These are phyloP conservation scores for Kwoniella sp. DNA, from an alignment of 768 basidiomycete genomes.

Conservation along the genomic window DNA sequence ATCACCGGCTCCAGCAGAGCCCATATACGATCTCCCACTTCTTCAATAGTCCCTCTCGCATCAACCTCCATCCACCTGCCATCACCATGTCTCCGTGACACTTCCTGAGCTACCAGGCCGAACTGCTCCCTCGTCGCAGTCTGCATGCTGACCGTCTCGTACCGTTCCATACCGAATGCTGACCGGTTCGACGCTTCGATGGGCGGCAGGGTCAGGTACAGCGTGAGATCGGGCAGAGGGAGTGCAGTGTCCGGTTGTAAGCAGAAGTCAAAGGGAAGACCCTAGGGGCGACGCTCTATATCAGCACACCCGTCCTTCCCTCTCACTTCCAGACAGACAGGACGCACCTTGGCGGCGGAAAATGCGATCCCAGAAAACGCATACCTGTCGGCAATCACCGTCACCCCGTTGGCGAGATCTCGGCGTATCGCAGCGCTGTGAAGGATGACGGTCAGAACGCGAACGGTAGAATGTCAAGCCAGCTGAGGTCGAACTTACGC, in stretches of 20 bases:
- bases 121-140: slow-evolving; percentile 34
- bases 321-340: not conserved
- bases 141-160: slow-evolving; percentile 56
- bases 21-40: slow-evolving; percentile 35
- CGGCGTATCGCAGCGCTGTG: slow-evolving; percentile 54
- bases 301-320: not conserved
- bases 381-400: slow-evolving; percentile 85
- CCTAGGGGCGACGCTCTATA: slow-evolving; percentile 30
- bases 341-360: slow-evolving; percentile 53
- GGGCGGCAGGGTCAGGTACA: slow-evolving; percentile 80
- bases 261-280: slow-evolving; percentile 76
- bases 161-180: slow-evolving; percentile 81
- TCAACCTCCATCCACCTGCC: slow-evolving; percentile 34
- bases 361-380: slow-evolving; percentile 96
- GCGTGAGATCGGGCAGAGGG: slow-evolving; percentile 78
- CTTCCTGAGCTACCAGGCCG: slow-evolving; percentile 28
- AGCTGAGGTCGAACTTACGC: slow-evolving; percentile 56
- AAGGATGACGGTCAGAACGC: not conserved
- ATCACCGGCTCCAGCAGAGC: slow-evolving; percentile 10
- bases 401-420: slow-evolving; percentile 61
- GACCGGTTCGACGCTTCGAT: slow-evolving; percentile 65
- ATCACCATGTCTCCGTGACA: slow-evolving; percentile 25
- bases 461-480: not conserved
- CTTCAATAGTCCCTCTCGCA: slow-evolving; percentile 38
- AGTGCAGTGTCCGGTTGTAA: slow-evolving; percentile 77